A percentile compares a stretch with the other conserved stretches of the same genome.
phyloP scores from a whole-genome alignment of 768 basidiomycete species.

The Tephrocybe sp. region DNA sequence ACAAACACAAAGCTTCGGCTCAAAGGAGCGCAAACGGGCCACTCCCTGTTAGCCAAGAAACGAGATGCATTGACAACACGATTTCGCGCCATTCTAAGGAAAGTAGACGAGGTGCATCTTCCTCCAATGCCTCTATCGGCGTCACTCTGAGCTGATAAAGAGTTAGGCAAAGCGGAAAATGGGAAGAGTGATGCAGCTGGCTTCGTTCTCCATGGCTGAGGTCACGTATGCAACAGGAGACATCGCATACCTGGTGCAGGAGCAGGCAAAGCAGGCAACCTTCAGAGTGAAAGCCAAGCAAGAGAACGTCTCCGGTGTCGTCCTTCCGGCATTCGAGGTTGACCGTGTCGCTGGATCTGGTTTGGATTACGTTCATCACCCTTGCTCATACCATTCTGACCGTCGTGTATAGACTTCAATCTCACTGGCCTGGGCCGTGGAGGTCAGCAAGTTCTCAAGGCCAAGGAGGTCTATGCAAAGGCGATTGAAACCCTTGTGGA shows the following conservation, averaged over 20 bases:
- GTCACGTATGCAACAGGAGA: slow-evolving; percentile 98
- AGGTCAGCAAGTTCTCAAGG: slow-evolving; percentile 90
- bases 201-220: slow-evolving; percentile 98
- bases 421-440: slow-evolving; percentile 95
- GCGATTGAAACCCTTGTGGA: slow-evolving; percentile 97
- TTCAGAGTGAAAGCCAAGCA: slow-evolving; percentile 94
- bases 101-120: slow-evolving; percentile 88
- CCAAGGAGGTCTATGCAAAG: slow-evolving; percentile 97
- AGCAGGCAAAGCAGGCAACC: slow-evolving; percentile 86
- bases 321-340: slow-evolving; percentile 92
- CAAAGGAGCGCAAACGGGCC: slow-evolving; percentile 92
- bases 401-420: slow-evolving; percentile 73
- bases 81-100: slow-evolving; percentile 90
- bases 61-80: slow-evolving; percentile 93
- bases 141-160: slow-evolving; percentile 23
- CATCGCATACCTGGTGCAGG: slow-evolving; percentile 96
- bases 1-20: slow-evolving; percentile 88
- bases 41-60: slow-evolving; percentile 95
- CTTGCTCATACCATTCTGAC: slow-evolving; percentile 1
- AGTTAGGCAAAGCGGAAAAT: slow-evolving; percentile 95
- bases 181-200: slow-evolving; percentile 98
- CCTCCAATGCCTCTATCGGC: background rate
- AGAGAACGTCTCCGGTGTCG: slow-evolving; percentile 97
- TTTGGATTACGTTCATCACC: slow-evolving; percentile 23
- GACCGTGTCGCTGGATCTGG: slow-evolving; percentile 85